Conservation (phyloP, 495 filamentous ascomycete species). For the Penicillium bialowiezense region DNA sequence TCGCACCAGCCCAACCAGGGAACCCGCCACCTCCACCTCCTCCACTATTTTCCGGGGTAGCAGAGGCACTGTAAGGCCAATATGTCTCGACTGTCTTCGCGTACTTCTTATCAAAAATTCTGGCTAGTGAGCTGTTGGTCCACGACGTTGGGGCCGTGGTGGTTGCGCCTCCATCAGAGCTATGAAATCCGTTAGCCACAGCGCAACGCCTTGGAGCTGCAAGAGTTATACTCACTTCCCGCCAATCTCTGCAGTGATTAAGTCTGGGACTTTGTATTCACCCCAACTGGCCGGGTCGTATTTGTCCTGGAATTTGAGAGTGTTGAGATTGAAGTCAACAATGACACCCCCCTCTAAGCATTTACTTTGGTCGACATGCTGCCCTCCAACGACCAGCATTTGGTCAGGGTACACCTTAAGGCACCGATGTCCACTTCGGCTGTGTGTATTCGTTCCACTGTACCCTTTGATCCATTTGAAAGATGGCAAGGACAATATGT, state of each 20-base stretch:
- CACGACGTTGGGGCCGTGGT: constrained; percentile 47
- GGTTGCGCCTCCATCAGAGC: constrained; percentile 59
- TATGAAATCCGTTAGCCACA: constrained; percentile 6
- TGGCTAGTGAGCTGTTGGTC: constrained; percentile 45
- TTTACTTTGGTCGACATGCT: constrained; percentile 9
- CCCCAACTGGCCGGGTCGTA: constrained; percentile 60
- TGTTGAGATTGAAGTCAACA: constrained; percentile 64
- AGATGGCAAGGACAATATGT: constrained; percentile 69
- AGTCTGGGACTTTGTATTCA: constrained; percentile 60
- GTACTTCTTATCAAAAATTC: constrained; percentile 57
- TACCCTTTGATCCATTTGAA: constrained; percentile 72
- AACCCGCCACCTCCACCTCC: constrained; percentile 32
- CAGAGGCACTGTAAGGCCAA: constrained; percentile 54
- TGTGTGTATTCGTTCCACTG: constrained; percentile 42
- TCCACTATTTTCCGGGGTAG: background rate
- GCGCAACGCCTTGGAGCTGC: background rate
- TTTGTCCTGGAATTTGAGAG: constrained; percentile 48
- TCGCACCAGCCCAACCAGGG: constrained; percentile 59
- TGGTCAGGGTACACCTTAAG: constrained; percentile 68
- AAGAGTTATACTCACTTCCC: constrained; percentile 52
- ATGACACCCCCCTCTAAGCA: constrained; percentile 58
- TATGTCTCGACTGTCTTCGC: constrained; percentile 51
- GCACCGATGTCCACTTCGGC: constrained; percentile 62
- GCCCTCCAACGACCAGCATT: constrained; percentile 69
- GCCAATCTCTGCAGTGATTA: constrained; percentile 57